phyloP scores from a whole-genome alignment of 2,329 filamentous ascomycete genomes.

The Penicillium sp. region DNA sequence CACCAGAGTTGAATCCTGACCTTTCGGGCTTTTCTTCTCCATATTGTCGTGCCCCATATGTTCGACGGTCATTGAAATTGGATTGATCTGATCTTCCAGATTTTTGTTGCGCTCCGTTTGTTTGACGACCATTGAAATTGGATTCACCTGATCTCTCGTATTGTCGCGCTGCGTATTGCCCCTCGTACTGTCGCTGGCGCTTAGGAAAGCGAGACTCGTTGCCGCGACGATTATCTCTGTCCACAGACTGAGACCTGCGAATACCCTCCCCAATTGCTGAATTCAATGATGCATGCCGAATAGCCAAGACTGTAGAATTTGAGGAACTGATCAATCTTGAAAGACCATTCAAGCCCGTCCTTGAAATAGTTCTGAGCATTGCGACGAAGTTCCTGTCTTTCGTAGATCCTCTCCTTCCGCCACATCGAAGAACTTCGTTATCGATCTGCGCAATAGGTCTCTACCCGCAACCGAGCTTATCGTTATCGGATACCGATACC shows the following conservation, averaged over 20 bases:
- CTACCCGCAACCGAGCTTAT: background rate
- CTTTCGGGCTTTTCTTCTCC: background rate
- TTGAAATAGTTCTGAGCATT: slow-evolving; percentile 13
- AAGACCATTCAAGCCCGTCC: background rate
- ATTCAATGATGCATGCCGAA: slow-evolving; percentile 56
- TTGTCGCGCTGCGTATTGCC: background rate
- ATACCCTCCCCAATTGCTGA: slow-evolving; percentile 70
- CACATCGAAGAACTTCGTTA: background rate
- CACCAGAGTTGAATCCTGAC: background rate
- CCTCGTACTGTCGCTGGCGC: background rate
- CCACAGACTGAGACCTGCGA: slow-evolving; percentile 43
- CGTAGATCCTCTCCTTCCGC: background rate
- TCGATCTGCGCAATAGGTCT: background rate
- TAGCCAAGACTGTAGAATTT: slow-evolving; percentile 14
- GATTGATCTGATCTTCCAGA: background rate
- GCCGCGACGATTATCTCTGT: slow-evolving; percentile 7
- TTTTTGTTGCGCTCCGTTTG: background rate
- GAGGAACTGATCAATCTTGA: background rate
- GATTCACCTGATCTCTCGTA: background rate
- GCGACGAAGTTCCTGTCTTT: background rate
- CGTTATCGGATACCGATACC: background rate
- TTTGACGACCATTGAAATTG: background rate
- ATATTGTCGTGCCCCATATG: background rate
- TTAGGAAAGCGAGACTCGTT: background rate
- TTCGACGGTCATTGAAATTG: background rate